Evolutionary conservation across 2,329 filamentous ascomycete genomes (phyloP), one percentile per base, ranked within the genome.

Genomic region (Diaporthe eres): DNA sequence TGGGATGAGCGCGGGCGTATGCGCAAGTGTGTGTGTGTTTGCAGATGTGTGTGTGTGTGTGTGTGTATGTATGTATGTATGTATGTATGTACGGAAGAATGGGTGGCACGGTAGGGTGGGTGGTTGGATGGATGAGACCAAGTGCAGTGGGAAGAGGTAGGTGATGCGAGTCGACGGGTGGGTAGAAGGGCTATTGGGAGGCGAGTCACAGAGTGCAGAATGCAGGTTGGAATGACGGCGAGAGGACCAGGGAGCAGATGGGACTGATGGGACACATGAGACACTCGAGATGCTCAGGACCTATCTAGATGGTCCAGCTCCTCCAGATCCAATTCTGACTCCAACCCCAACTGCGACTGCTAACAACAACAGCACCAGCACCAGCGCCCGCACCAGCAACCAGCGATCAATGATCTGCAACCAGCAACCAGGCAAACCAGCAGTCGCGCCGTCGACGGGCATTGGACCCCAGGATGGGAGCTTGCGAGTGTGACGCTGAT

Each of bases 241-340:
- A 39, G 61, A 49, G 61, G 42, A 68, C 12, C 31, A 39, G 44
- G 39, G 63, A 39, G 61, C 42, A 68, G 47, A 68, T 28, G n/a
- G 47, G 65, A 68, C 22, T 49, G 61, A 67, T 67, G 61, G 61
- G 42, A 67, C 61, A 34, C 31, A 55, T 55, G 49, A 70, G 65
- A 68, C 63, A 68, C 49, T 70, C 65, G 34, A 70, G 65, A 70
- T 70, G 49, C 55, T 58, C 42, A 61, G 55, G 22, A 71, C 55
- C 49, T 28, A 61, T 44, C 25, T 15, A 31, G 42, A 13, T 28
- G 57, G 67, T 42, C 49, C 47, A 68, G 44, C 61, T 39, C 47
- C 17, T 65, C 42, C 65, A 53, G 47, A n/a, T 67, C 28, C 63
- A 53, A 49, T 34, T 68, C 47, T 37, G 31, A 37, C 47, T 70